Evolutionary conservation across 164 flowering plant species (phyloP), one percentile per base, ranked within the genome.

Genomic region (Vitis rupestris): DNA sequence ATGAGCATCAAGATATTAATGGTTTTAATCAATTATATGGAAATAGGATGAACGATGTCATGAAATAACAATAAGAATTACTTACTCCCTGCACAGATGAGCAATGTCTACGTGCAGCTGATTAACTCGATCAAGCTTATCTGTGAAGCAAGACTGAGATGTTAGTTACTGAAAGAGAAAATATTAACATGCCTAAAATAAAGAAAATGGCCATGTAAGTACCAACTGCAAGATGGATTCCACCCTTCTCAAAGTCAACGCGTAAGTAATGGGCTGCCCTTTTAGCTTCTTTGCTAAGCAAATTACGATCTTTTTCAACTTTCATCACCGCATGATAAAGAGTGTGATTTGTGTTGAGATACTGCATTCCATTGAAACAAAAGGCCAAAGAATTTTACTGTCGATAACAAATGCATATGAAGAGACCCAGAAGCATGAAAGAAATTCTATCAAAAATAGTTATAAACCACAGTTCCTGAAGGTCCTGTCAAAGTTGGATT

Each of bases 241-340:
- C 99, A 74, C 97, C 97, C 82, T 88, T 93, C 82, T 96, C 99
- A 79, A 96, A 92, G 77, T 96, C 99, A 68, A 78, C 65, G n/a
- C 98, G 89, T 10, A 93, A 78, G 74, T 82, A 75, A 75, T 73
- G 85, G 31, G 97, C 99, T 5, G 92, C 92, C 77, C 91, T 90
- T 68, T 72, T 80, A 78, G 91, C 97, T 85, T 96, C 97, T 56
- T 79, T 66, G 29, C 86, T 63, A 63, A 82, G 83, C 75, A 84
- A 62, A 72, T 72, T 62, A 47, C 77, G 77, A 60, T 87, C 88
- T 78, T 72, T 78, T 78, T 96, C 95, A 48, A 98, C 94, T 81
- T 83, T 93, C 64, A 80, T 61, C 70, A 96, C 90, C 51, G 94
- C 94, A 66, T 85, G 69, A 77, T 93, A 96, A n/a, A 96, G 72